phyloP scores from a whole-genome alignment of 495 filamentous ascomycete species.

The Tetracladium marchalianum region DNA sequence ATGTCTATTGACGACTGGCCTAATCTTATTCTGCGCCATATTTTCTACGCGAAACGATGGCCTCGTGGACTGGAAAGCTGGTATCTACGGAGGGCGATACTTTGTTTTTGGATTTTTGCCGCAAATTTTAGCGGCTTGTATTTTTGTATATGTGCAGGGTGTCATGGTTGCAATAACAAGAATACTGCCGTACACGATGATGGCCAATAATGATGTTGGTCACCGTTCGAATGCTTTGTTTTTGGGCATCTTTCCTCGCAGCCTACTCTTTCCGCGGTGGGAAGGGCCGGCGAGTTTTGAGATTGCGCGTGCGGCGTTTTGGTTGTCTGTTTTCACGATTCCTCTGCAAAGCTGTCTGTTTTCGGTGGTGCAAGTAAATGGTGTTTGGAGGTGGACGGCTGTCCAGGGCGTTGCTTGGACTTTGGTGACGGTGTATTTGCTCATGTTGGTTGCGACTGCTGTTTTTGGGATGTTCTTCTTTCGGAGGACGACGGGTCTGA shows the following conservation, averaged over 20 bases:
- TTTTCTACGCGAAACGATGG: slow-evolving; percentile 57
- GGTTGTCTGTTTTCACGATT: slow-evolving; percentile 54
- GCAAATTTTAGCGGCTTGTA: slow-evolving; percentile 59
- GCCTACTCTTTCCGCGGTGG: slow-evolving; percentile 49
- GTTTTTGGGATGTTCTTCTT: slow-evolving; percentile 35
- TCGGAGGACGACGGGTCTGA: slow-evolving; percentile 55
- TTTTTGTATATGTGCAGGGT: slow-evolving; percentile 66
- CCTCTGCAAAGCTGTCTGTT: slow-evolving; percentile 57
- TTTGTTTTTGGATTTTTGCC: slow-evolving; percentile 82
- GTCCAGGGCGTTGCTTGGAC: slow-evolving; percentile 72
- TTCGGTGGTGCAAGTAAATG: slow-evolving; percentile 44
- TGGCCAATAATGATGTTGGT: slow-evolving; percentile 48
- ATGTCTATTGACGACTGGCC: slow-evolving; percentile 61
- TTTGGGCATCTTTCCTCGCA: slow-evolving; percentile 32
- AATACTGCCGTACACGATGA: slow-evolving; percentile 62
- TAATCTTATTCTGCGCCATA: slow-evolving; percentile 61
- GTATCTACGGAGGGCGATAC: slow-evolving; percentile 59
- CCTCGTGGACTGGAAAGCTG: slow-evolving; percentile 50
- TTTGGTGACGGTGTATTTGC: slow-evolving; percentile 60
- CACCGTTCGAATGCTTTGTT: slow-evolving; percentile 26
- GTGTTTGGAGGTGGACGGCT: slow-evolving; percentile 65
- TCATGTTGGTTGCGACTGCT: slow-evolving; percentile 48
- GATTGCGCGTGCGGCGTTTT: slow-evolving; percentile 44
- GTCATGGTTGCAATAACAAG: slow-evolving; percentile 68
- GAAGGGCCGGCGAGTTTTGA: slow-evolving; percentile 45